These are phyloP conservation scores for Hemileccinum impolitum DNA, from an alignment of 768 basidiomycete genomes.

Conservation along the genomic window DNA sequence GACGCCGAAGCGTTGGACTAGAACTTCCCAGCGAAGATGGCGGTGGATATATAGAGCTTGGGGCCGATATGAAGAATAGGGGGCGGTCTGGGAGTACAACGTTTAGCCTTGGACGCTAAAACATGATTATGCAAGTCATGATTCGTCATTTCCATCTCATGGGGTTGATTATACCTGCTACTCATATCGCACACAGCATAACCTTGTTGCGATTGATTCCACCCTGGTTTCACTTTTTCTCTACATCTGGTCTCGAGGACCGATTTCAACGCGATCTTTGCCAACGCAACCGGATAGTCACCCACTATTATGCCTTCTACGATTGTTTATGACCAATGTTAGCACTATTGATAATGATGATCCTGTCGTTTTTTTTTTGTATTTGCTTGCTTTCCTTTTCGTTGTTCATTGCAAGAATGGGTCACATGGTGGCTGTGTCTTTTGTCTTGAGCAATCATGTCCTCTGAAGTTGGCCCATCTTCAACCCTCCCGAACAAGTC, in stretches of 20 bases:
- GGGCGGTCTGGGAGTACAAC: slow-evolving; percentile 29
- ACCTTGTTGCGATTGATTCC: slow-evolving; percentile 10
- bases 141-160: slow-evolving; percentile 9
- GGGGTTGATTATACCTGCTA: slow-evolving; percentile 4
- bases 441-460: slow-evolving; percentile 22
- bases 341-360: slow-evolving; percentile 18
- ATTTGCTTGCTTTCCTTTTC: slow-evolving; percentile 10
- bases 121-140: slow-evolving; percentile 14
- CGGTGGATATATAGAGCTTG: slow-evolving; percentile 17
- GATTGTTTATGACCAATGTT: slow-evolving; percentile 24
- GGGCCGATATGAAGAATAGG: slow-evolving; percentile 20
- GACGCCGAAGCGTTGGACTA: slow-evolving; percentile 41
- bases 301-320: slow-evolving; percentile 19
- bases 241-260: slow-evolving; percentile 23
- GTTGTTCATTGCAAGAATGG: too few species aligned
- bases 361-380: slow-evolving; percentile 8
- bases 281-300: slow-evolving; percentile 7
- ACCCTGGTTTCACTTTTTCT: slow-evolving; percentile 6
- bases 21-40: slow-evolving; percentile 22
- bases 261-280: slow-evolving; percentile 16
- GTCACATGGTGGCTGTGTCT: slow-evolving; percentile 21
- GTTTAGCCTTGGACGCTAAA: slow-evolving; percentile 19
- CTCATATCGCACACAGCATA: slow-evolving; percentile 15
- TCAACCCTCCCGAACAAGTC: slow-evolving; percentile 42
- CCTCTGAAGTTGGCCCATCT: slow-evolving; percentile 27